Base-by-base conservation (phyloP, 805 yeast species). In the Pachysolen tannophilus region DNA sequence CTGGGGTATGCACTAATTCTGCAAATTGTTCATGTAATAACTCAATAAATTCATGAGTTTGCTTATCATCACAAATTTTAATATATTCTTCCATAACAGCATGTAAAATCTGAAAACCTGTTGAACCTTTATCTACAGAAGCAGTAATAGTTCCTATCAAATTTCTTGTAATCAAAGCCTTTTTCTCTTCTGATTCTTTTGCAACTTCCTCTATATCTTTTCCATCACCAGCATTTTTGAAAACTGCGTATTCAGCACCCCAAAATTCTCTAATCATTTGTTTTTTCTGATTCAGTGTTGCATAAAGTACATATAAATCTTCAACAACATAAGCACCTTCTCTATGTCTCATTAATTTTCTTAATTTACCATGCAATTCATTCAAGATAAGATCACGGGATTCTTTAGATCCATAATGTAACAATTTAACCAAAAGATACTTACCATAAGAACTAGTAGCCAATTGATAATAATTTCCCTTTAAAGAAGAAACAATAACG, bases 271-370 rank as follows among this genome's bases (percentile, higher is more conserved):
- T 77, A 45, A 90, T 76, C 82, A 90, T 88, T 60, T 85, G 95
- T 37, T 75, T 74, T 58, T 75, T 83, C 61, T 90, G 97, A 43
- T 79, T 84, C 20, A 81, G 72, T 17, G 86, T 75, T 8, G 96
- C 76, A 58, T 88, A 90, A 38, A 87, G 72, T 17, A 85, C 84
- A 54, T 68, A 90, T 50, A 85, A 67, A 67, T 90, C 98, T 61
- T 90, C 97, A 45, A 88, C 87, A 26, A 90, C 97, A 51, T 90
- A 87, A 10, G 97, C 97, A 61, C 97, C 98, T 68, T 90, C 97
- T 63, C 83, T 81, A 62, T 90, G 97, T 67, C 94, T 78, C 92
- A 90, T 86, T 39, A 90, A 67, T 60, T 86, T 90, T 56, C 96
- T 72, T 50, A 85, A 73, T 48, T 80, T 79, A 33, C 98, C 98